These are phyloP conservation scores for Myxozyma neotropica DNA, from an alignment of 805 yeast genomes.

Conservation along the genomic window DNA sequence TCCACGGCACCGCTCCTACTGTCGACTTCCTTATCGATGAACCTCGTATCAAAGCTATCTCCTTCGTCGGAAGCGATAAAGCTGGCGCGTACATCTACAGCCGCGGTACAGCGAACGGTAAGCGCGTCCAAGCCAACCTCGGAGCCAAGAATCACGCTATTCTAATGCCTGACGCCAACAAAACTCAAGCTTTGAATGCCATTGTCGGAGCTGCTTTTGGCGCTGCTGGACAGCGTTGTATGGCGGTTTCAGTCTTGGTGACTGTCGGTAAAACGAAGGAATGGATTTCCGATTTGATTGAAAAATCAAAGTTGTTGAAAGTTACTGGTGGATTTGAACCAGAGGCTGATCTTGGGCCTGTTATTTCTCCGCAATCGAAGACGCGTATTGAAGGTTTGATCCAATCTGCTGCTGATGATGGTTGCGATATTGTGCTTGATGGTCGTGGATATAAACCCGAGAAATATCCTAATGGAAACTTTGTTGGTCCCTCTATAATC, in stretches of 20 bases:
- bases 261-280: conserved; percentile 67
- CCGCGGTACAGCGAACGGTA: conserved; percentile 66
- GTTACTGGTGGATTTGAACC: conserved; percentile 69
- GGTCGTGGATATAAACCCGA: conserved; percentile 57
- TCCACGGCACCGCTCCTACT: conserved; percentile 73
- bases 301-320: conserved; percentile 57
- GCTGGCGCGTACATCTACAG: conserved; percentile 76
- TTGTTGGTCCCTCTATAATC: conserved; percentile 70
- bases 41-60: conserved; percentile 73
- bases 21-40: conserved; percentile 71
- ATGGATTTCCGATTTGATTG: conserved; percentile 64
- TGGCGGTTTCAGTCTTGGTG: conserved; percentile 74
- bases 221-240: conserved; percentile 84
- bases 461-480: conserved; percentile 63
- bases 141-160: conserved; percentile 81
- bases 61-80: conserved; percentile 77
- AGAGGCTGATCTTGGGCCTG: conserved; percentile 70
- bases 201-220: conserved; percentile 78
- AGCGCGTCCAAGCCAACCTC: conserved; percentile 74
- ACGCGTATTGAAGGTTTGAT: conserved; percentile 60
- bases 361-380: conserved; percentile 62
- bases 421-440: conserved; percentile 64
- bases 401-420: conserved; percentile 58
- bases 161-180: conserved; percentile 72
- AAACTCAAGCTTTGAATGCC: conserved; percentile 62